Conservation (phyloP, 1,139 yeast species). For the Saccharomyces hybrid region DNA sequence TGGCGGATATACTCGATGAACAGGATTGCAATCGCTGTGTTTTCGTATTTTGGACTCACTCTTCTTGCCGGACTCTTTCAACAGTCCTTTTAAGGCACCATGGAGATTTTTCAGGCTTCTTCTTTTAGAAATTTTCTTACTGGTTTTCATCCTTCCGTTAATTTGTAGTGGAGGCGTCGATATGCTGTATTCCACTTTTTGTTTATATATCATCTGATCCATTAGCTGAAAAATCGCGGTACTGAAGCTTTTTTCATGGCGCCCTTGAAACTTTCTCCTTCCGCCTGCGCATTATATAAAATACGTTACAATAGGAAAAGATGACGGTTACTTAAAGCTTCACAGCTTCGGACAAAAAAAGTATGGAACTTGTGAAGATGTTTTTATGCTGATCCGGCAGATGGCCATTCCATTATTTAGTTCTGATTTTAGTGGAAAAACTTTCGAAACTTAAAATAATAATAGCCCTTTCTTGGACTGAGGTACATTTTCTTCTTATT, state of each 20-base stretch:
- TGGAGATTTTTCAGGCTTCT: conserved; percentile 15
- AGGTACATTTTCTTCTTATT: too few relatives aligned
- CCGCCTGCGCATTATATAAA: neutral
- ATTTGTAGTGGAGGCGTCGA: neutral
- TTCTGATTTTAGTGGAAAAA: too few relatives aligned
- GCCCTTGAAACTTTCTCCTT: neutral
- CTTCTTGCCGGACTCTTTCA: conserved; percentile 7
- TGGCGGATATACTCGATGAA: neutral
- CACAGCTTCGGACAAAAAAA: neutral
- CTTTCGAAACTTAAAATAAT: too few relatives aligned
- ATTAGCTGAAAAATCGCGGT: neutral
- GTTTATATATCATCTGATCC: neutral
- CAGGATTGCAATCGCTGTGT: neutral
- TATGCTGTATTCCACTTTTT: neutral
- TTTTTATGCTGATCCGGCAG: neutral
- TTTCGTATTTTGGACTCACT: neutral
- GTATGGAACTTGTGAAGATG: neutral
- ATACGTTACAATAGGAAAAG: neutral
- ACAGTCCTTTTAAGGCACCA: conserved; percentile 21
- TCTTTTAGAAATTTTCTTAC: conserved; percentile 34
- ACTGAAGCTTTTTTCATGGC: neutral
- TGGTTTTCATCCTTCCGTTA: conserved; percentile 11
- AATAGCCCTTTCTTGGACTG: too few relatives aligned
- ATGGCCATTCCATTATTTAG: too few relatives aligned
- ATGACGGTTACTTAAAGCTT: neutral